phyloP scores from a whole-genome alignment of 495 filamentous ascomycete species.

The Podospora pseudoanserina region DNA sequence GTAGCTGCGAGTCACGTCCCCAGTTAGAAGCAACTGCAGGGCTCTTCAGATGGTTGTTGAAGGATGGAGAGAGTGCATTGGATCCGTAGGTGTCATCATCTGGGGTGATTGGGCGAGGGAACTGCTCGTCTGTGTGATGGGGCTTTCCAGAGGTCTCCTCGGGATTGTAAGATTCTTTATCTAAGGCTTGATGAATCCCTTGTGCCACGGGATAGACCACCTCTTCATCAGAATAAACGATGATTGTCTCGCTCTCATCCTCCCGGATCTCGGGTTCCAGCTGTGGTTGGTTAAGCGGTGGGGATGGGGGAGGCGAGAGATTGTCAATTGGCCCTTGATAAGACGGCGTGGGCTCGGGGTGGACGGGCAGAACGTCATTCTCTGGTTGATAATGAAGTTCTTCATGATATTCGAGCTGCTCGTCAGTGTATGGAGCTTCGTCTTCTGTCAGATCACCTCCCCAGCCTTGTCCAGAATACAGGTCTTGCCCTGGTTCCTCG shows the following conservation, averaged over 20 bases:
- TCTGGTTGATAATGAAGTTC: neutral
- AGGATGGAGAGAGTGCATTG: neutral
- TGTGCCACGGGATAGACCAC: neutral
- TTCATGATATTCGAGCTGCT: neutral
- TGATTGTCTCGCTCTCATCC: neutral
- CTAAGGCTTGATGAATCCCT: neutral
- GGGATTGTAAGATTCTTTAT: neutral
- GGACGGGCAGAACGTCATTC: neutral
- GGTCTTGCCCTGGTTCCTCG: neutral
- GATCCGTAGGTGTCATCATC: neutral
- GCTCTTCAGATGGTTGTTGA: constrained; percentile 3
- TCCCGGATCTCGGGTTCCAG: neutral
- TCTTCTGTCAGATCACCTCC: neutral
- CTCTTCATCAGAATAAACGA: neutral
- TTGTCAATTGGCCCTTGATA: neutral
- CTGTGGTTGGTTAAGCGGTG: neutral
- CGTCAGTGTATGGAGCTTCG: neutral
- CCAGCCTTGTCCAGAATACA: neutral
- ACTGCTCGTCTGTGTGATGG: neutral
- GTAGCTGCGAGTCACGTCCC: constrained; percentile 1
- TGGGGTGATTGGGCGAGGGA: neutral
- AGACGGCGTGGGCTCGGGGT: neutral
- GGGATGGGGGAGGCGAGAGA: neutral
- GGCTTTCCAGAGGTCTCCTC: neutral
- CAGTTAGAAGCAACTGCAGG: constrained; percentile 5